phyloP scores from a whole-genome alignment of 2,329 filamentous ascomycete species.

The Claviceps sp. region DNA sequence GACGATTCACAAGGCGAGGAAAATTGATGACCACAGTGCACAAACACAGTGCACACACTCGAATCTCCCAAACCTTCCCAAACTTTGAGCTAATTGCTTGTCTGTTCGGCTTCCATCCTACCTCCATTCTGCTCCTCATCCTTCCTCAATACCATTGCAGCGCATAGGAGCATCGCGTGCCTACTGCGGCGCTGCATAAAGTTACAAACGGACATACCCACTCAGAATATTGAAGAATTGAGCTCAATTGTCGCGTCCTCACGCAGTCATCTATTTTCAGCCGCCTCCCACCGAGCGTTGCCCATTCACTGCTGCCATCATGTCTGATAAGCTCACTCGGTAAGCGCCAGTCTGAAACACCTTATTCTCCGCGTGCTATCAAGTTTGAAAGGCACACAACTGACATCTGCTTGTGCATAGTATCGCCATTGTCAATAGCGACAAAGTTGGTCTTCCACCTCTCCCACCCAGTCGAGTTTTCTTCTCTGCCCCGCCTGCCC shows the following conservation, averaged over 20 bases:
- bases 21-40: conserved; percentile 25
- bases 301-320: conserved; percentile 30
- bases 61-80: conserved; percentile 2
- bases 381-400: conserved; percentile 2
- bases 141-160: not conserved
- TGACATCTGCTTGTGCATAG: conserved; percentile 31
- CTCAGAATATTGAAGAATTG: not conserved
- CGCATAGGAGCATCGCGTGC: conserved; percentile 6
- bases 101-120: too few species aligned
- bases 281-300: not conserved
- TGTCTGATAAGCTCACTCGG: conserved; percentile 93
- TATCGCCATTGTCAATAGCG: conserved; percentile 96
- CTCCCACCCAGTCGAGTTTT: conserved; percentile 1
- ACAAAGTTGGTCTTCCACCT: conserved; percentile 57
- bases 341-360: conserved; percentile 33
- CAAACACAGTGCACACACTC: conserved; percentile 4
- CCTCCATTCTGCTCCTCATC: not conserved
- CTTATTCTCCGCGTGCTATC: not conserved
- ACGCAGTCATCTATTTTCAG: not conserved
- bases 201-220: not conserved
- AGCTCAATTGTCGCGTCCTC: not conserved
- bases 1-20: conserved; percentile 26
- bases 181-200: conserved; percentile 2
- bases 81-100: too few species aligned
- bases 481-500: conserved; percentile 12